Evolutionary conservation across 352 stramenopile species (phyloP), one percentile per base, ranked within the genome.

Genomic region (Pythium volutum): DNA sequence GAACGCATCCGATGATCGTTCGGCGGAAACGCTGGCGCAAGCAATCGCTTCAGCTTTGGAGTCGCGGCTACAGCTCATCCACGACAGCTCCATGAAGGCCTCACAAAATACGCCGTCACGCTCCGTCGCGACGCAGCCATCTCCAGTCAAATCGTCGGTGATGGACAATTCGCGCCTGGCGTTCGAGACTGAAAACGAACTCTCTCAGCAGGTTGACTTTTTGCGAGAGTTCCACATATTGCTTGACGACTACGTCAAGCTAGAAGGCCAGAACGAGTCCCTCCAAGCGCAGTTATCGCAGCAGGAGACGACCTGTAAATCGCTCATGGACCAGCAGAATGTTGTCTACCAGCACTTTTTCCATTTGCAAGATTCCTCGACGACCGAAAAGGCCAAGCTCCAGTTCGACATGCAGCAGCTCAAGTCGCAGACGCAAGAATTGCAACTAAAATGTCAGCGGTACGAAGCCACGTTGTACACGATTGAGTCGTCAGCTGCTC

Each of bases 331-430:
- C 52, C 80, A 93, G 43, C 80, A 93, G 48, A 84, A 71, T 6
- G 36, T 93, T 2, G 55, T 91, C 38, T 91, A 91, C 45, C 71
- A 84, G 51, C 83, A 91, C 48, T 83, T 88, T 26, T 84, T 89
- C 55, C 69, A 88, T 54, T 69, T 87, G 53, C 78, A 87, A 41
- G 43, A 77, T 22, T 64, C 79, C 31, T 57, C 68, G 3, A 73
- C 69, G 26, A 69, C 73, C 22, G 76, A 81, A 16, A 74, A 77
- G 33, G 56, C 53, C 1, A 61, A 64, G 36, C 45, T 79, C 15
- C 69, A 70, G 9, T 64, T 66, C 15, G 74, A 84, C 12, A 55
- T 83, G 50, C 60, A 81, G n/a, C 66, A 79, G 33, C 31, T 77
- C 3, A 62, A 64, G 43, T 38, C 69, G 25, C 66, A 77, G 23